Base-by-base conservation (phyloP, 1,284 basidiomycete genomes). In the Cryptococcus sp. region DNA sequence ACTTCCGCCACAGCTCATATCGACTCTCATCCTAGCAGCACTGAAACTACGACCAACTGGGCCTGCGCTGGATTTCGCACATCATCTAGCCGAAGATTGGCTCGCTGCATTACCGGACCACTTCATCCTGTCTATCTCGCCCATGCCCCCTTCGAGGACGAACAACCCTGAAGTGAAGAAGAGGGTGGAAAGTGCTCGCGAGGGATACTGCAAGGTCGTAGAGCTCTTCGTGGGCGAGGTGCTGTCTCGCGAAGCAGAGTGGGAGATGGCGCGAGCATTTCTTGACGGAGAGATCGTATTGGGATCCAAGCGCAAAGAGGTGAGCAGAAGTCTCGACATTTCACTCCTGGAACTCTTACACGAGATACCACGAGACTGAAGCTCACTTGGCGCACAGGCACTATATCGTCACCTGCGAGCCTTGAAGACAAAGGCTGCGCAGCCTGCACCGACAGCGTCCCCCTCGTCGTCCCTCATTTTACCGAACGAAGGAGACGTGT, bases 171-270 rank as follows among this genome's bases (percentile, higher is more conserved):
- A 57, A 25, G 52, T 58, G 10, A 65, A 62, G 60, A 70, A 68
- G 40, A 54, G 46, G 40, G 46, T 69, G 19, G 75, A 76, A 50
- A 51, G 58, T n/a, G 68, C 67, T 3, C 60, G 72, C 48, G 74
- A 77, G 55, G 73, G 71, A 11, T 76, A 77, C 62, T 46, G 73
- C n/a, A 73, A 72, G 51, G 72, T 77, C 17, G 60, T 74, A 5
- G 74, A 77, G 64, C 60, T 77, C 47, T 77, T 76, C 52, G 71
- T 75, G 16, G 73, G 74, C 46, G 75, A 77, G 62, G 68, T 77
- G 0, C 58, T 77, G 46, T 64, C 59, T 11, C 63, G 70, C 46
- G 74, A 76, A 60, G 73, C 71, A 19, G 75, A 77, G 57, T 77
- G 66, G 65, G 75, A 76, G 59, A 77, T 77, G 75, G 75, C 74